Evolutionary conservation across 805 yeast genomes (phyloP).

Genomic region (Saturnispora sekii): DNA sequence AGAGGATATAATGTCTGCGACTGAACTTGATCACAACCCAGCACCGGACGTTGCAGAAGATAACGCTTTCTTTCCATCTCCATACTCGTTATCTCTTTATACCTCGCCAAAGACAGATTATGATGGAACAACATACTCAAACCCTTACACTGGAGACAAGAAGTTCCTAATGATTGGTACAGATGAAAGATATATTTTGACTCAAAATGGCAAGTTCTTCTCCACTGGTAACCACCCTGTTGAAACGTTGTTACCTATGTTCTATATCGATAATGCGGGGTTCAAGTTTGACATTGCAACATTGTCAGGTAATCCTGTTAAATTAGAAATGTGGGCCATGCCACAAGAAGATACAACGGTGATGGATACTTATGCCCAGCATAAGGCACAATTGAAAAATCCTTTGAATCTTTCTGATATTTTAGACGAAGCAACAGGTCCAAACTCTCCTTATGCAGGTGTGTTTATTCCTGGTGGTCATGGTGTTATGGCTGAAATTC

Average conservation of each 20-base stretch:
- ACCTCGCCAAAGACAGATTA: conserved; percentile 8
- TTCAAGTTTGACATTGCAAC: conserved; percentile 10
- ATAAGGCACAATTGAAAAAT: not conserved
- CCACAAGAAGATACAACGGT: conserved; percentile 9
- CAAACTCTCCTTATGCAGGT: conserved; percentile 9
- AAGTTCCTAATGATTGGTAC: conserved; percentile 6
- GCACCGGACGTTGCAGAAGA: conserved; percentile 9
- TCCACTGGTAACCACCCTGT: conserved; percentile 11
- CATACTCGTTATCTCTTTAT: conserved; percentile 10
- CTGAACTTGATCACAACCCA: conserved; percentile 5
- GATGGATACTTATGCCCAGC: conserved; percentile 4
- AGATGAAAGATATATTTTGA: conserved; percentile 9
- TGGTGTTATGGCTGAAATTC: conserved; percentile 8
- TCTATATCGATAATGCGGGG: conserved; percentile 9
- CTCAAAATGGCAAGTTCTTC: conserved; percentile 8
- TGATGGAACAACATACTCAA: conserved; percentile 9
- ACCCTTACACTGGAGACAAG: conserved; percentile 4
- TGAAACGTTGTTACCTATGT: conserved; percentile 9
- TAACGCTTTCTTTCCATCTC: conserved; percentile 11
- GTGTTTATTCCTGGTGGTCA: conserved; percentile 11
- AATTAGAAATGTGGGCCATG: conserved; percentile 11
- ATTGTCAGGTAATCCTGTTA: conserved; percentile 8
- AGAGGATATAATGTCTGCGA: not conserved
- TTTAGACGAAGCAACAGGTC: conserved; percentile 1
- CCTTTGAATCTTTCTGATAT: conserved; percentile 4